Conservation (phyloP, 2,329 filamentous ascomycete genomes). For the Exophiala spinifera region DNA sequence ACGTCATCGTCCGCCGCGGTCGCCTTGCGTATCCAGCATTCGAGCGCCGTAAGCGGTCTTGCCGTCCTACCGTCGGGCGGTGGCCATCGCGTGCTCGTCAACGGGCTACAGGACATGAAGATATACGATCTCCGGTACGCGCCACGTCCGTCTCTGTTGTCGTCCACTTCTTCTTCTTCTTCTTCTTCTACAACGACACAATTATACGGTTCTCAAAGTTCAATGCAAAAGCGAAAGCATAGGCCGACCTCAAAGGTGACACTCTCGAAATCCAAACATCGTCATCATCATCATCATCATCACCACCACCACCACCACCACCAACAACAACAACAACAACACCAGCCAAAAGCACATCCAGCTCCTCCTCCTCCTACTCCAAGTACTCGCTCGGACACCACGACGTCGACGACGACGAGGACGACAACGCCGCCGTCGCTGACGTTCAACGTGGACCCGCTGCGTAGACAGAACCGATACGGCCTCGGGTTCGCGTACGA, state of each 20-base stretch:
- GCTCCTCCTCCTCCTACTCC: too few relatives aligned
- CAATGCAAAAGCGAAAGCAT: too few relatives aligned
- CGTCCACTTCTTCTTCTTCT: background rate
- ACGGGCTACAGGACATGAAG: conserved; percentile 14
- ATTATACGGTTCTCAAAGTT: too few relatives aligned
- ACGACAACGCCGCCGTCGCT: conserved; percentile 3
- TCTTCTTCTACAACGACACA: background rate
- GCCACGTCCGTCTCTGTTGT: background rate
- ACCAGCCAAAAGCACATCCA: too few relatives aligned
- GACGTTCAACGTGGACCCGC: conserved; percentile 12
- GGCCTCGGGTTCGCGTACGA: conserved; percentile 24
- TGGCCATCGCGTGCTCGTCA: conserved; percentile 17
- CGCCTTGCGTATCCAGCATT: conserved; percentile 21
- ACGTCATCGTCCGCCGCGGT: too few relatives aligned
- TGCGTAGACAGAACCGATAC: conserved; percentile 13
- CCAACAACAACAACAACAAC: too few relatives aligned
- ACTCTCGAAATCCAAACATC: background rate
- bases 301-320: too few relatives aligned
- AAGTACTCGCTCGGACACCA: too few relatives aligned
- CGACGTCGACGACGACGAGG: too few relatives aligned
- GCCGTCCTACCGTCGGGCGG: background rate
- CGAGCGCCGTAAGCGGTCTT: conserved; percentile 17
- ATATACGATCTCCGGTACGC: conserved; percentile 26
- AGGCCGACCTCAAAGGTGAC: too few relatives aligned
- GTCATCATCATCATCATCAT: background rate